A percentile compares a stretch with the other conserved stretches of the same genome.
phyloP scores from a whole-genome alignment of 2,329 filamentous ascomycete genomes.

The Xylaria sp. region DNA sequence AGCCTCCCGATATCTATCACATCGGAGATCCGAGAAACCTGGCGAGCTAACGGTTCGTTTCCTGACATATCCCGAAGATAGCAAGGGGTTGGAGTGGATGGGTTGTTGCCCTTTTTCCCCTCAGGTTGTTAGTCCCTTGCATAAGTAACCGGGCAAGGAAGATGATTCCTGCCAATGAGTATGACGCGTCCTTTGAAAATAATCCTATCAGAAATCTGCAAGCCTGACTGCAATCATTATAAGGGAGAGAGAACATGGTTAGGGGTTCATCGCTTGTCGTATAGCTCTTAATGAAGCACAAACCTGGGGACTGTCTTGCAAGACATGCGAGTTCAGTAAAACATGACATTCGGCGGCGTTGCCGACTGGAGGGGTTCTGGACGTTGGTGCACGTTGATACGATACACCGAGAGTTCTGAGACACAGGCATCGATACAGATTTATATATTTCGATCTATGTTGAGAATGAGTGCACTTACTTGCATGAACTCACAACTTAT shows the following conservation, averaged over 20 bases:
- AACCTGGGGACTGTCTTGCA: background rate
- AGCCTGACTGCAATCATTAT: background rate
- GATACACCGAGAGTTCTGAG: background rate
- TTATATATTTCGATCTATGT: background rate
- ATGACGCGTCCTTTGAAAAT: constrained; percentile 23
- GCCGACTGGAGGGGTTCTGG: background rate
- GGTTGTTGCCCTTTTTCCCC: constrained; percentile 19
- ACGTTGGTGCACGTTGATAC: background rate
- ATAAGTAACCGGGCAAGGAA: constrained; percentile 18
- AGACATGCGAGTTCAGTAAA: background rate
- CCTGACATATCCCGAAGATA: background rate
- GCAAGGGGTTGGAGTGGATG: constrained; percentile 15
- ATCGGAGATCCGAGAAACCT: constrained; percentile 15
- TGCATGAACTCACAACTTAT: background rate
- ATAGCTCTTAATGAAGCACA: background rate
- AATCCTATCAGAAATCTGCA: background rate
- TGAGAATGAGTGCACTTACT: background rate
- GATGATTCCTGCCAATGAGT: background rate
- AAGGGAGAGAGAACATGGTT: background rate
- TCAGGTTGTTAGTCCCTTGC: constrained; percentile 24
- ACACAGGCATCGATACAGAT: background rate
- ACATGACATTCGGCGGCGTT: background rate
- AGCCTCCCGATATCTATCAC: background rate
- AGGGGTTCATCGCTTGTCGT: background rate
- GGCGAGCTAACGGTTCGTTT: constrained; percentile 19